phyloP scores from a whole-genome alignment of 1,139 yeast genomes.

The Hyphopichia fennica region DNA sequence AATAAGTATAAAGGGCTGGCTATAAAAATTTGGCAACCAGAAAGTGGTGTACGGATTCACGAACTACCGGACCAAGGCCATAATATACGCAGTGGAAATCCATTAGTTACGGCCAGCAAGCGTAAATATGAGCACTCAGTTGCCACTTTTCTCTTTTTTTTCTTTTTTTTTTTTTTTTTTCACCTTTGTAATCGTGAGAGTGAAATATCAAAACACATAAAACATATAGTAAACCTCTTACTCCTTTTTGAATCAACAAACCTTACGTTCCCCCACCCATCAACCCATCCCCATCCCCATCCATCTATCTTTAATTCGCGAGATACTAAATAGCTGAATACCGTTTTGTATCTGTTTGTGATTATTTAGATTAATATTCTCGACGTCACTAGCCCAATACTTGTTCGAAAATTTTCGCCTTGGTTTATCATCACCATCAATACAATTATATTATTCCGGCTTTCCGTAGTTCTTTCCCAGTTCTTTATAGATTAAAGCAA shows the following conservation, averaged over 20 bases:
- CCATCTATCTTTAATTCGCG: neutral
- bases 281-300: neutral
- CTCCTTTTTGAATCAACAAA: conserved; percentile 1
- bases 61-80: too few species aligned
- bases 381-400: neutral
- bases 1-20: too few species aligned
- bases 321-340: neutral
- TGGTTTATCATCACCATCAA: neutral
- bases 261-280: conserved; percentile 1
- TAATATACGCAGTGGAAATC: too few species aligned
- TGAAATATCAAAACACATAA: neutral
- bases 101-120: too few species aligned
- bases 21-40: too few species aligned
- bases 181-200: conserved; percentile 1
- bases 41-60: too few species aligned
- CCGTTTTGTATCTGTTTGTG: neutral
- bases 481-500: neutral
- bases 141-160: neutral
- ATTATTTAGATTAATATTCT: neutral
- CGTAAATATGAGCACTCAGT: neutral
- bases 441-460: neutral
- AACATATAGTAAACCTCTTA: neutral
- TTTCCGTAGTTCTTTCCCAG: neutral
- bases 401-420: neutral
- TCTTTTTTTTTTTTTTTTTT: conserved; percentile 1